Evolutionary conservation across 2,329 filamentous ascomycete species (phyloP), one percentile per base, ranked within the genome.

Genomic region (Botrytis cinerea): DNA sequence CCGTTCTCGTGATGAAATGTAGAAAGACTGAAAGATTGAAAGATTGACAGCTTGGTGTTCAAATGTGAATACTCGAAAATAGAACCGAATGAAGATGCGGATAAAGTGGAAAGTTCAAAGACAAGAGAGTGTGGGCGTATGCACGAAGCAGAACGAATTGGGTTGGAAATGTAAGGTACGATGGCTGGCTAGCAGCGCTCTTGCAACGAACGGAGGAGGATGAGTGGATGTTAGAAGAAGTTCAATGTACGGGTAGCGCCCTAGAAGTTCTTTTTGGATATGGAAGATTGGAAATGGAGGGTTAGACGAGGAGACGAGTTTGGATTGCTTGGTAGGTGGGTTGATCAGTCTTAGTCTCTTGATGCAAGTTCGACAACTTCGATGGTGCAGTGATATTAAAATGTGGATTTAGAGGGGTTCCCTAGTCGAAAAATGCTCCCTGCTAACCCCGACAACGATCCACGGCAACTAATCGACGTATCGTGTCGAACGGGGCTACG

Each of bases 161-260:
- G 61, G 54, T 38, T 40, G 51, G 57, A 70, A 46, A 73, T 60
- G 66, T 54, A 70, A 73, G 64, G 71, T 62, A 70, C 72, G 63
- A 73, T 73, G 28, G 67, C 72, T 71, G 72, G 45, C 71, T 73
- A 62, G 71, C 70, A 72, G 61, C 70, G 10, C 46, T 72, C 46
- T 71, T 43, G 14, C 70, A 62, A 40, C 28, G 40, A 70, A 73
- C 4, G 38, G 43, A 59, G 28, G 54, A 62, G 22, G 43, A 35
- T 61, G 66, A 70, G 64, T 73, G 71, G 71, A 28, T 45, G n/a
- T 7, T 22, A 51, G 35, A 20, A 25, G 45, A 63, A 35, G 28
- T 43, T 63, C 28, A 54, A 46, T 67, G 61, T 45, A 48, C 43
- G 25, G 9, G 61, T 67, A 57, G 61, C 60, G 61, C 70, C 54